Percentiles rank a stretch among this genome's conserved stretches.
phyloP scores from a whole-genome alignment of 306 rosid genomes.

The Prunus armeniaca region DNA sequence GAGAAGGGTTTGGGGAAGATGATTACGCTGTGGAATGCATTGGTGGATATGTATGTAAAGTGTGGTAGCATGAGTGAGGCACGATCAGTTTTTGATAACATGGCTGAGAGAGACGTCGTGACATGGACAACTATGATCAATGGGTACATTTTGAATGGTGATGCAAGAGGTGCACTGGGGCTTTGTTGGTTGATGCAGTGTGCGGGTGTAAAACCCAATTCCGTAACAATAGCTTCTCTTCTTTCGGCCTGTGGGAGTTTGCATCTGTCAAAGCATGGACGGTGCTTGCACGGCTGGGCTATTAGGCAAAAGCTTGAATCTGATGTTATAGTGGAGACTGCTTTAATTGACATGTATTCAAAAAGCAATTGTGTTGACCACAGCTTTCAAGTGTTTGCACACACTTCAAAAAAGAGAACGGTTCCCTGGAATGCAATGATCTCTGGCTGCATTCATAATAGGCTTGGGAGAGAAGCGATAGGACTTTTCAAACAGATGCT shows the following conservation, averaged over 20 bases:
- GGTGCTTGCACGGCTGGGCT: conserved; percentile 74
- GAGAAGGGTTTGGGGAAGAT: conserved; percentile 55
- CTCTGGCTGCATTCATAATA: conserved; percentile 61
- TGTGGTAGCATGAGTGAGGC: conserved; percentile 73
- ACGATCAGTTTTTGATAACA: conserved; percentile 28
- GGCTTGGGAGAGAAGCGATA: conserved; percentile 60
- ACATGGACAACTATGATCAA: conserved; percentile 83
- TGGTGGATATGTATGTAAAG: conserved; percentile 80
- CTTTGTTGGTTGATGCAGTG: conserved; percentile 61
- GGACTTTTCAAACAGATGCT: conserved; percentile 67
- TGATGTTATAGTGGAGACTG: conserved; percentile 78
- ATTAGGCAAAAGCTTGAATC: conserved; percentile 59
- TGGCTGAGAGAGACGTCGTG: conserved; percentile 68
- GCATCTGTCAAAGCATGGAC: conserved; percentile 47
- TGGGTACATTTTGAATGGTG: conserved; percentile 65
- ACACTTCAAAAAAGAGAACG: conserved; percentile 54
- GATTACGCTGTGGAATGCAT: conserved; percentile 51
- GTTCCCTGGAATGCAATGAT: conserved; percentile 84
- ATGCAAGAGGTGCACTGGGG: conserved; percentile 56
- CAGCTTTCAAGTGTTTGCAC: conserved; percentile 52
- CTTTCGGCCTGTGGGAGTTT: conserved; percentile 67
- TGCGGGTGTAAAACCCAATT: conserved; percentile 66
- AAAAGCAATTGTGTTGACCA: conserved; percentile 33
- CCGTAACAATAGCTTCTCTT: conserved; percentile 60
- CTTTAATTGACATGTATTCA: conserved; percentile 72